phyloP scores from a whole-genome alignment of 768 basidiomycete species.

The Tricholoma sp. region DNA sequence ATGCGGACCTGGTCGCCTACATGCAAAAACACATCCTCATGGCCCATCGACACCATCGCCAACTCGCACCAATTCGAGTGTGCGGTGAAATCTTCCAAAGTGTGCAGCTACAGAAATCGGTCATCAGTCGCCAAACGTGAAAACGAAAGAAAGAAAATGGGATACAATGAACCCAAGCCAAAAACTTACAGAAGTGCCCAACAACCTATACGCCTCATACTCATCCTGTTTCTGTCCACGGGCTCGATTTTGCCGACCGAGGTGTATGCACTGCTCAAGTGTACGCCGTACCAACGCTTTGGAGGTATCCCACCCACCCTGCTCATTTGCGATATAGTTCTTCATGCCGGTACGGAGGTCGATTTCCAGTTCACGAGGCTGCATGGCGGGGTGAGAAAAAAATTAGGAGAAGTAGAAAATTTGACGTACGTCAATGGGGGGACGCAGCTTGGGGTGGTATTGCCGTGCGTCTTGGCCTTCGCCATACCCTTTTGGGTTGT shows the following conservation, averaged over 20 bases:
- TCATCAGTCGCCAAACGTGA: not conserved
- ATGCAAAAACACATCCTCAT: slow-evolving; percentile 76
- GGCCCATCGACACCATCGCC: slow-evolving; percentile 66
- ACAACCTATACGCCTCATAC: slow-evolving; percentile 75
- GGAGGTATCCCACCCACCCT: slow-evolving; percentile 85
- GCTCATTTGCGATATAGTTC: slow-evolving; percentile 88
- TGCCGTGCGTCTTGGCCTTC: slow-evolving; percentile 77
- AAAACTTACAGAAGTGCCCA: slow-evolving; percentile 55
- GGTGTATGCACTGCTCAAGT: slow-evolving; percentile 72
- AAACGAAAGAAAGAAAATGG: not conserved
- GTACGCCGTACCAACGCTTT: slow-evolving; percentile 70
- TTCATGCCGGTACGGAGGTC: slow-evolving; percentile 90
- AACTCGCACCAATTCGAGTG: slow-evolving; percentile 92
- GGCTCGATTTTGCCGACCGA: slow-evolving; percentile 61
- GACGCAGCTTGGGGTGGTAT: slow-evolving; percentile 72
- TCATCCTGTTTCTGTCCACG: slow-evolving; percentile 58
- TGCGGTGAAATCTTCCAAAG: slow-evolving; percentile 82
- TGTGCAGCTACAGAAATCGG: slow-evolving; percentile 51
- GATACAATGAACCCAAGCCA: no score
- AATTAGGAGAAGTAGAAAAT: not conserved
- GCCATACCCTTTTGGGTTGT: slow-evolving; percentile 89
- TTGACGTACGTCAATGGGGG: slow-evolving; percentile 66
- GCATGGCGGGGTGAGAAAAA: not conserved
- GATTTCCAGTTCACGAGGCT: slow-evolving; percentile 80
- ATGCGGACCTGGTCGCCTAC: slow-evolving; percentile 78